These are phyloP conservation scores for Setaria italica DNA, from an alignment of 202 grass and related monocot species.

Conservation along the genomic window DNA sequence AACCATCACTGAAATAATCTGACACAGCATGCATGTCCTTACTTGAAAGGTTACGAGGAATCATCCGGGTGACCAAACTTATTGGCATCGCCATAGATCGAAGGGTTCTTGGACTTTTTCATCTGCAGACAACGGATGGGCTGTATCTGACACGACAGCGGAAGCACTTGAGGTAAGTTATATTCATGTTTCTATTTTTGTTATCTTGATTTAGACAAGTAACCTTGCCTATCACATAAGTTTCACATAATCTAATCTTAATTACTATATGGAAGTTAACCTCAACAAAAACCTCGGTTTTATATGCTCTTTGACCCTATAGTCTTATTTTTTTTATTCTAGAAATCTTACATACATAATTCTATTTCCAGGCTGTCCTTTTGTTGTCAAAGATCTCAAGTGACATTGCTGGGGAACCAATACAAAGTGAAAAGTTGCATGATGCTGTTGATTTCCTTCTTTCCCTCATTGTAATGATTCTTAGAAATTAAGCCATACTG, in stretches of 20 bases:
- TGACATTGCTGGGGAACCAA: not conserved
- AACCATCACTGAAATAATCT: too few relatives aligned
- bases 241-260: too few relatives aligned
- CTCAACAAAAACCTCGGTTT: too few relatives aligned
- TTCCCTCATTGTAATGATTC: conserved; percentile 24
- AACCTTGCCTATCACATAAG: too few relatives aligned
- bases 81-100: conserved; percentile 48
- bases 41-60: conserved; percentile 39
- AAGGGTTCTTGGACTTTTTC: conserved; percentile 51
- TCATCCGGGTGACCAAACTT: conserved; percentile 43
- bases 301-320: too few relatives aligned
- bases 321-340: too few relatives aligned
- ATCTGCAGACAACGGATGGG: conserved; percentile 47
- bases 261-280: too few relatives aligned
- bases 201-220: not conserved
- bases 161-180: conserved; percentile 29
- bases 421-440: conserved; percentile 28
- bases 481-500: too few relatives aligned
- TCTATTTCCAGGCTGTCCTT: conserved; percentile 22
- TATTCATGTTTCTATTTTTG: not conserved
- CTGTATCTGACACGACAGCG: conserved; percentile 41
- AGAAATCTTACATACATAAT: not conserved
- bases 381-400: conserved; percentile 32
- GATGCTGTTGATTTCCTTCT: conserved; percentile 46
- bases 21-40: not conserved